Evolutionary conservation across 805 yeast species (phyloP).

Genomic region (Yarrowia sp.): DNA sequence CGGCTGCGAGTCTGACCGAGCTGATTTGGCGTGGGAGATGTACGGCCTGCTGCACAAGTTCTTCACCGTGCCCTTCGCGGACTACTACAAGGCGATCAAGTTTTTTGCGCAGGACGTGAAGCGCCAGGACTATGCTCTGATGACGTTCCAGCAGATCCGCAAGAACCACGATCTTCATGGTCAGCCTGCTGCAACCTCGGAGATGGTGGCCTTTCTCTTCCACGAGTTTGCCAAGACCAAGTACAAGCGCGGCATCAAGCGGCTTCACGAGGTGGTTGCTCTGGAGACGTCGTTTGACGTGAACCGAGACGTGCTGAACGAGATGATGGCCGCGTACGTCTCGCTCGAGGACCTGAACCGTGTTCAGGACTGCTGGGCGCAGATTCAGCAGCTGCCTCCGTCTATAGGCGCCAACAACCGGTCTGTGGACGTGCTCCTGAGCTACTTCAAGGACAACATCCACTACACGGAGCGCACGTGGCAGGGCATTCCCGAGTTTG

Average conservation of each 20-base stretch:
- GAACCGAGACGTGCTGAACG: constrained; percentile 58
- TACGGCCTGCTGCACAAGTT: constrained; percentile 56
- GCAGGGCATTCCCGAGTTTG: constrained; percentile 54
- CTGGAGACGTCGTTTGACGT: constrained; percentile 58
- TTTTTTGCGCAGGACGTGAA: constrained; percentile 50
- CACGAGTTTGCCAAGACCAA: constrained; percentile 56
- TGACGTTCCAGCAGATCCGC: constrained; percentile 60
- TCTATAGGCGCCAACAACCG: constrained; percentile 57
- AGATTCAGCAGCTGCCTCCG: constrained; percentile 54
- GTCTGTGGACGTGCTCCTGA: constrained; percentile 64
- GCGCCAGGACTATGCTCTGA: constrained; percentile 60
- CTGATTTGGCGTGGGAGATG: constrained; percentile 53
- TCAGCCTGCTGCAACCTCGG: constrained; percentile 50
- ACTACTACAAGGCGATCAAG: constrained; percentile 57
- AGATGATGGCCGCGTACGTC: constrained; percentile 62
- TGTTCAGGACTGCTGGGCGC: constrained; percentile 58
- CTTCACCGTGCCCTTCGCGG: constrained; percentile 56
- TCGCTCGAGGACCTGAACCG: constrained; percentile 54
- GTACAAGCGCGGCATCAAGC: constrained; percentile 64
- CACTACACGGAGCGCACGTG: constrained; percentile 56
- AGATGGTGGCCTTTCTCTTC: constrained; percentile 60
- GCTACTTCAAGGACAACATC: constrained; percentile 44
- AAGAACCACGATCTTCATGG: constrained; percentile 54
- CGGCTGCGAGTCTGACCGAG: constrained; percentile 38
- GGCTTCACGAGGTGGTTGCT: constrained; percentile 60